Evolutionary conservation across 148 eudicot species (phyloP).

Genomic region (Rhododendron mucronatum): DNA sequence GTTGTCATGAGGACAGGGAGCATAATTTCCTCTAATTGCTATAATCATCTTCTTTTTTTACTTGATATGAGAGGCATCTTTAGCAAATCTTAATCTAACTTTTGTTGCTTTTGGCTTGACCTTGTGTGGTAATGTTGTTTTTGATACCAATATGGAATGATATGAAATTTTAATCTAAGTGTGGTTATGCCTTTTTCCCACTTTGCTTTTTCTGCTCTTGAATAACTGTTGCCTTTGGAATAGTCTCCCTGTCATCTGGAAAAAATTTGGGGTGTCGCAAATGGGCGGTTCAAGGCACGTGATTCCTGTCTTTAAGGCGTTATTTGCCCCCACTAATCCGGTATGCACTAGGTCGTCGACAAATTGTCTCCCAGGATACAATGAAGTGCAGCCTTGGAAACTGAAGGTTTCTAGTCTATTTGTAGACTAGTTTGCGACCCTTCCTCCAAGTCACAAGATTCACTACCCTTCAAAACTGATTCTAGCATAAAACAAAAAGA

Average conservation of each 20-base stretch:
- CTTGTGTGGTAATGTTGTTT: slow-evolving; percentile 3
- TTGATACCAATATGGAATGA: not conserved
- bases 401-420: not conserved
- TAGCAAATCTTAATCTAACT: not conserved
- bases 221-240: not conserved
- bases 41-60: slow-evolving; percentile 12
- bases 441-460: too few relatives aligned
- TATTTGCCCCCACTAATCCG: not conserved
- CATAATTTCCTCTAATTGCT: slow-evolving; percentile 17
- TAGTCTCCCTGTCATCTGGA: not conserved
- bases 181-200: not conserved
- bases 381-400: not conserved
- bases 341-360: not conserved
- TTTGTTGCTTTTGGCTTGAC: not conserved
- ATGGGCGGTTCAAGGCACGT: not conserved
- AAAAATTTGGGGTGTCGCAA: not conserved
- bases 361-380: not conserved
- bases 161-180: not conserved
- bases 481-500: too few relatives aligned
- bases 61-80: slow-evolving; percentile 19
- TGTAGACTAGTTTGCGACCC: too few relatives aligned
- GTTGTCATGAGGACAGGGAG: slow-evolving; percentile 18
- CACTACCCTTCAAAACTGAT: too few relatives aligned
- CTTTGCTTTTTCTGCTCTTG: not conserved
- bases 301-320: not conserved